Conservation (phyloP, 805 yeast species). For the Pichia kluyveri region DNA sequence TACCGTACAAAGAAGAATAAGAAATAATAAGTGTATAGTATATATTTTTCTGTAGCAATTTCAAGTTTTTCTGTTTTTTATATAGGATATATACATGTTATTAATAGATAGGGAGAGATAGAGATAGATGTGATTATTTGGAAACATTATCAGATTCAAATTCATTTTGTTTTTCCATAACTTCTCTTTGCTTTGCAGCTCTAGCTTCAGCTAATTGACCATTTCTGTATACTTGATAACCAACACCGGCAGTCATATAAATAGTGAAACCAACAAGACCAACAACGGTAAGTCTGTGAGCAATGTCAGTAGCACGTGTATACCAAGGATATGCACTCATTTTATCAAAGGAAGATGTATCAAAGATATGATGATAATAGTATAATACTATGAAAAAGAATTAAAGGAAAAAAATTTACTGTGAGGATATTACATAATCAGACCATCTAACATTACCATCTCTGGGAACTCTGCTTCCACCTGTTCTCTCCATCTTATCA, state of each 20-base stretch:
- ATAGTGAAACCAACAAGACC: conserved; percentile 47
- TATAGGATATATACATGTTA: background rate
- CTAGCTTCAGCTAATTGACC: conserved; percentile 43
- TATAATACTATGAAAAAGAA: background rate
- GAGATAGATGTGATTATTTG: background rate
- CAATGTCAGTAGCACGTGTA: conserved; percentile 60
- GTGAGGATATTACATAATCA: no score
- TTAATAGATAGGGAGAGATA: background rate
- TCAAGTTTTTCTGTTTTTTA: background rate
- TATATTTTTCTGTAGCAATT: no score
- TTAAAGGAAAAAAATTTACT: no score
- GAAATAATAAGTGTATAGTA: conserved; percentile 9
- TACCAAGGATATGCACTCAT: conserved; percentile 54
- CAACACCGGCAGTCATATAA: conserved; percentile 44
- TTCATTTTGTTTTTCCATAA: conserved; percentile 19
- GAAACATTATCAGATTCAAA: conserved; percentile 12
- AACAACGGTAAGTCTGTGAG: conserved; percentile 64
- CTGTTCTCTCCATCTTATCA: conserved; percentile 12
- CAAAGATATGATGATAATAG: no score
- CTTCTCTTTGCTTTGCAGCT: conserved; percentile 24
- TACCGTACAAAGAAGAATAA: conserved; percentile 12
- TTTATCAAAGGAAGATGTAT: background rate
- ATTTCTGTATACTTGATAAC: conserved; percentile 42
- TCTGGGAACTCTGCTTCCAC: background rate
- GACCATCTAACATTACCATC: no score